A percentile compares a stretch with the other conserved stretches of the same genome.
These are phyloP conservation scores for Mycocentrospora acerina DNA, from an alignment of 2,329 filamentous ascomycete genomes.

Conservation along the genomic window DNA sequence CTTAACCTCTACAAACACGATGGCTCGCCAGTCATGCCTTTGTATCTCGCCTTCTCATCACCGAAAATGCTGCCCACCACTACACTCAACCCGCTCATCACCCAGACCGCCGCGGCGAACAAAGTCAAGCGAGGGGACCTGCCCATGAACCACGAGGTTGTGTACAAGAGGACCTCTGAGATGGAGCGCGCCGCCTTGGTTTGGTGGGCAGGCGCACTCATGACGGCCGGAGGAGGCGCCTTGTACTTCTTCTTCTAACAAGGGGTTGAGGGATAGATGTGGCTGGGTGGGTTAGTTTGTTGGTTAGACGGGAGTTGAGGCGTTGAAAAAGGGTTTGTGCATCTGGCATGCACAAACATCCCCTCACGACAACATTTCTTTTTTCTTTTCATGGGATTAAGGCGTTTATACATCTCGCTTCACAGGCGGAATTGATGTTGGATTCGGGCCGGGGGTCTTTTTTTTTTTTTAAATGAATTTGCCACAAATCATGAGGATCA, in stretches of 20 bases:
- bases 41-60: slow-evolving; percentile 65
- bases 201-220: slow-evolving; percentile 54
- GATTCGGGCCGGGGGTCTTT: no score
- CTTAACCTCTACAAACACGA: slow-evolving; percentile 66
- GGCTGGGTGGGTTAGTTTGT: no score
- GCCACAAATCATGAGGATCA: no score
- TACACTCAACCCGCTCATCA: slow-evolving; percentile 60
- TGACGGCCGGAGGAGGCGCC: slow-evolving; percentile 51
- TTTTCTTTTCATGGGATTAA: not conserved
- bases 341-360: not conserved
- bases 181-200: slow-evolving; percentile 46
- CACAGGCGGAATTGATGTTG: no score
- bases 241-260: slow-evolving; percentile 52
- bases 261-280: no score
- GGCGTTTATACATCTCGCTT: no score
- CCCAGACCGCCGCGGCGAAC: slow-evolving; percentile 36
- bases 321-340: no score
- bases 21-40: slow-evolving; percentile 65
- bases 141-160: slow-evolving; percentile 44
- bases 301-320: no score
- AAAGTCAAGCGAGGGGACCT: slow-evolving; percentile 42
- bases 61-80: slow-evolving; percentile 70
- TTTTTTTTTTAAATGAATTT: no score
- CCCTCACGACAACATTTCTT: not conserved
- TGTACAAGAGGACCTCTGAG: slow-evolving; percentile 37